Evolutionary conservation across 2,329 filamentous ascomycete species (phyloP), one percentile per base, ranked within the genome.

Genomic region (Aspergillus fumigatus): DNA sequence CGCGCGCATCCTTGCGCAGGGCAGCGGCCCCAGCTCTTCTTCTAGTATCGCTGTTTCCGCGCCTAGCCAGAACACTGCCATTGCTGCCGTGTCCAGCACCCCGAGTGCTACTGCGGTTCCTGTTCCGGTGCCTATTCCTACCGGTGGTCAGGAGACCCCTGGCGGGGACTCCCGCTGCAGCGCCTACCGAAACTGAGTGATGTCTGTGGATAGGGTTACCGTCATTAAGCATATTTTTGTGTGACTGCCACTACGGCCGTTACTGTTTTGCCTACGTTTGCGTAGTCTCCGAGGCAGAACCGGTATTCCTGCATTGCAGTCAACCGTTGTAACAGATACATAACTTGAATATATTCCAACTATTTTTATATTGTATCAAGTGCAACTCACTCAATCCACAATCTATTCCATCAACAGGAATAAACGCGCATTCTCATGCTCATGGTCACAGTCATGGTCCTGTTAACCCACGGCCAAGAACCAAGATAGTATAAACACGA

Each of bases 1-100:
- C 1, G 76, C 77, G 57, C 79, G 74, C 61, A 84, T 84, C 54
- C 63, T 83, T 19, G 77, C 76, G 19, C 63, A 80, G 21, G 58
- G 43, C 52, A 26, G 35, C 7, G 27, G 9, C 4, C 11, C 26
- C 48, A 17, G 10, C 17, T 14, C 25, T 5, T 14, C 25, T 5
- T 52, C 32, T 21, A 49, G 47, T 50, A 8, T 48, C n/a, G 17
- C 23, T 41, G 40, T 52, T 38, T 52, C 55, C 17, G 48, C 27
- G 19, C 23, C 47, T 23, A 48, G 40, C 25, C 48, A 52, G 40
- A 45, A 38, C 27, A 57, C 48, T 10, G 26, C 51, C 9, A 38
- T 35, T n/a, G 50, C 50, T 21, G 48, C 27, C n/a, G 38, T 43
- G 29, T 17, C n/a, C n/a, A 52, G 7, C 43, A 32, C n/a, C 6